Evolutionary conservation across 176 grass and related monocot genomes (phyloP).

Genomic region (Phyllostachys edulis): DNA sequence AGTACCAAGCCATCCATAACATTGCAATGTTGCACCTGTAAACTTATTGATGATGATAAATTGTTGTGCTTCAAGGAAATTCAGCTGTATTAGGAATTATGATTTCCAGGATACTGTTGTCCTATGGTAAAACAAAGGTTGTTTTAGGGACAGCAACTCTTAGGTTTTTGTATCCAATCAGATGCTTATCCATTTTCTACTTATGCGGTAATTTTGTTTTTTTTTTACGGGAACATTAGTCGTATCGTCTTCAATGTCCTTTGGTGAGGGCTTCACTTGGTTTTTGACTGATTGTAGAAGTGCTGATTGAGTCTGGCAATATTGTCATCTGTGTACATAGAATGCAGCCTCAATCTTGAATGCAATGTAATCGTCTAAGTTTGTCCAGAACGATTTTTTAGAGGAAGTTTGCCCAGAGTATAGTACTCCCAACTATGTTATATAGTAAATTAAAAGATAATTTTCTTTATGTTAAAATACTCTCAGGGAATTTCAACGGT

Average conservation of each 20-base stretch:
- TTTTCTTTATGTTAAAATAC: slow-evolving; percentile 31
- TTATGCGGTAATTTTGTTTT: background rate
- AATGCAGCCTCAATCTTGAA: background rate
- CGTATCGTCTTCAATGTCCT: background rate
- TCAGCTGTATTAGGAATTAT: slow-evolving; percentile 5
- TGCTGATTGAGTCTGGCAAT: background rate
- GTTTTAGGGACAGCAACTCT: background rate
- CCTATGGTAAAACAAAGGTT: background rate
- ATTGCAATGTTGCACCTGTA: background rate
- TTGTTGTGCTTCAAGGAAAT: slow-evolving; percentile 5
- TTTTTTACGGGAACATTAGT: background rate
- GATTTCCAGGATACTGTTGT: background rate
- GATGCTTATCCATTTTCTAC: background rate
- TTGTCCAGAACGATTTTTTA: background rate
- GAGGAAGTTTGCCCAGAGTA: background rate
- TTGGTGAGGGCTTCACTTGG: background rate
- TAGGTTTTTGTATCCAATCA: background rate
- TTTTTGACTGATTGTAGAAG: background rate
- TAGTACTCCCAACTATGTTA: background rate
- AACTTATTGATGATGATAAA: background rate
- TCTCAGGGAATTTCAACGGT: slow-evolving; percentile 40
- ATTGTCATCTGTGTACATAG: background rate
- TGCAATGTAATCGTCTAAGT: background rate
- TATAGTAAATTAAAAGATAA: background rate
- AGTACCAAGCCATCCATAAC: slow-evolving; percentile 17